phyloP scores from a whole-genome alignment of 805 yeast genomes.

The Yamadazyma insecticola region DNA sequence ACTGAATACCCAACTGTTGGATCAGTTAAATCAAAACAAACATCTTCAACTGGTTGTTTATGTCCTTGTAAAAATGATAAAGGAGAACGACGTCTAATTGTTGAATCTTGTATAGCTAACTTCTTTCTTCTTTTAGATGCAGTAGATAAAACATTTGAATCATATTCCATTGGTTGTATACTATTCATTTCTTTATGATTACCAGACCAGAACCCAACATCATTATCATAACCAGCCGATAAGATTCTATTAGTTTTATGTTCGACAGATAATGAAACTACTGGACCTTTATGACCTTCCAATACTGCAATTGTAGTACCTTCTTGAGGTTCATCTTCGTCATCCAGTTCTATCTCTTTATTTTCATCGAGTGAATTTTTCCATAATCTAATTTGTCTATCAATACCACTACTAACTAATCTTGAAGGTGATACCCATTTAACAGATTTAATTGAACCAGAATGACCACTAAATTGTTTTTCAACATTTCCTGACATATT shows the following conservation, averaged over 20 bases:
- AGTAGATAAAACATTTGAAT: constrained; percentile 54
- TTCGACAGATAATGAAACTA: constrained; percentile 68
- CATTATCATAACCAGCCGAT: constrained; percentile 79
- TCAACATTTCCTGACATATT: constrained; percentile 75
- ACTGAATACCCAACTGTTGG: constrained; percentile 85
- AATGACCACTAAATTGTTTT: constrained; percentile 81
- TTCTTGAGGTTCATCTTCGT: constrained; percentile 42
- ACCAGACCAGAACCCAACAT: constrained; percentile 87
- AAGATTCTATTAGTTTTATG: constrained; percentile 55
- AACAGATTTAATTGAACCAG: constrained; percentile 80
- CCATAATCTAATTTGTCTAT: constrained; percentile 87
- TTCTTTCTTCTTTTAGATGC: constrained; percentile 87
- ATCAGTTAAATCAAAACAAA: constrained; percentile 69
- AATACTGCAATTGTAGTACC: constrained; percentile 80
- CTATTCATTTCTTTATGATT: constrained; percentile 75
- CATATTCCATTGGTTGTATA: constrained; percentile 41
- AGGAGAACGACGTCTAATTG: constrained; percentile 78
- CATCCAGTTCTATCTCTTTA: constrained; percentile 20
- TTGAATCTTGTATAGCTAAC: constrained; percentile 70
- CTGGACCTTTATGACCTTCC: constrained; percentile 87
- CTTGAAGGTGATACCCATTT: constrained; percentile 73
- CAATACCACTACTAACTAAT: constrained; percentile 83
- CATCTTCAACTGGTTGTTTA: constrained; percentile 81
- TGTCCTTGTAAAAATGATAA: constrained; percentile 77
- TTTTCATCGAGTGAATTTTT: constrained; percentile 49